These are phyloP conservation scores for Trametes coccinea DNA, from an alignment of 768 basidiomycete genomes.

Conservation along the genomic window DNA sequence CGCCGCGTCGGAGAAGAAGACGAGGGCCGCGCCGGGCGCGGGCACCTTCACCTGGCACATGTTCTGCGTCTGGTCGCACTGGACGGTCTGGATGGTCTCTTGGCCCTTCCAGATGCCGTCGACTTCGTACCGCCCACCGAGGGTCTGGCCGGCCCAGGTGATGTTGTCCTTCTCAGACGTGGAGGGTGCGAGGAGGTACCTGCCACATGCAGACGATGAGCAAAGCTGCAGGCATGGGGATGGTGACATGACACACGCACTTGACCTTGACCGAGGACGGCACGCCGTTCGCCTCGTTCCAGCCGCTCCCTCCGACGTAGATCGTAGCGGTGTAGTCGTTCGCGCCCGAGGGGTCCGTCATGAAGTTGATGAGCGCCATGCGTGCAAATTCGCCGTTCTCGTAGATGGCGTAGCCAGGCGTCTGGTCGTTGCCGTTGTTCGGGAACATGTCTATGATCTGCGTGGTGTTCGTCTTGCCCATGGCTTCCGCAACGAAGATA, in stretches of 20 bases:
- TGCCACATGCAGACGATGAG: background rate
- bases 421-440: conserved; percentile 35
- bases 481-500: conserved; percentile 46
- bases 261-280: conserved; percentile 36
- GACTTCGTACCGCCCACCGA: conserved; percentile 57
- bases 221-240: too few species aligned
- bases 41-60: conserved; percentile 61
- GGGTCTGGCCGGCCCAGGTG: conserved; percentile 59
- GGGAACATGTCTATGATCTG: conserved; percentile 44
- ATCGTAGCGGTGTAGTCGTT: conserved; percentile 41
- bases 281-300: conserved; percentile 37
- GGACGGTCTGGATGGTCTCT: conserved; percentile 55
- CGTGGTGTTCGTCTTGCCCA: conserved; percentile 43
- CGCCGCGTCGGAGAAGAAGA: conserved; percentile 57
- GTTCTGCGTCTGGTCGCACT: conserved; percentile 54
- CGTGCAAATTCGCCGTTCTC: conserved; percentile 44
- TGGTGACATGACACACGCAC: conserved; percentile 13
- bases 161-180: conserved; percentile 46
- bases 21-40: conserved; percentile 73
- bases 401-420: conserved; percentile 51
- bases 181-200: conserved; percentile 38
- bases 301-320: conserved; percentile 35
- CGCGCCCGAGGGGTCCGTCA: conserved; percentile 42
- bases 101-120: conserved; percentile 67
- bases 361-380: conserved; percentile 51